A percentile compares a stretch with the other conserved stretches of the same genome.
phyloP scores from a whole-genome alignment of 768 basidiomycete species.

The Termitomyces sp. region DNA sequence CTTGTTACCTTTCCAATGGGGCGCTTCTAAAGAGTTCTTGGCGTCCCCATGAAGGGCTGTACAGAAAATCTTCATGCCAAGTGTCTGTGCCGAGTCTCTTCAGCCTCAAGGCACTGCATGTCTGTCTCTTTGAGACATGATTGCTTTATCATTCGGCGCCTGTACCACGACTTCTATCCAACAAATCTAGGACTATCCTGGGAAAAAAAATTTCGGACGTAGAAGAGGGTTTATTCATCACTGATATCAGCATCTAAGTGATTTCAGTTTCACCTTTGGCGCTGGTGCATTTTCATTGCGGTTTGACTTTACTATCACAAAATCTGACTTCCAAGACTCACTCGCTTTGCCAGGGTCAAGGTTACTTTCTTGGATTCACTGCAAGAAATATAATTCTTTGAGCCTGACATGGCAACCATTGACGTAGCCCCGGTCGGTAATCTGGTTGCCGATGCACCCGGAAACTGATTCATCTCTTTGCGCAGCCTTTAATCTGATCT shows the following conservation, averaged over 20 bases:
- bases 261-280: background rate
- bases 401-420: background rate
- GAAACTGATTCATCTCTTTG: background rate
- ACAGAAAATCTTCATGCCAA: background rate
- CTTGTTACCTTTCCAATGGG: too few species aligned
- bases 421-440: background rate
- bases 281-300: background rate
- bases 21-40: background rate
- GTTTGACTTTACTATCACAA: background rate
- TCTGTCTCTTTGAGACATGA: background rate
- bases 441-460: background rate
- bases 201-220: background rate
- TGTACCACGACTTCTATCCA: background rate
- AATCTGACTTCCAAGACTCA: background rate
- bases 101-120: background rate
- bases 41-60: background rate
- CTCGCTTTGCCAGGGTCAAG: background rate
- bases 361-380: background rate
- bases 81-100: background rate
- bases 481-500: background rate
- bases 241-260: too few species aligned
- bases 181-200: too few species aligned
- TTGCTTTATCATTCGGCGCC: background rate
- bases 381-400: too few species aligned
- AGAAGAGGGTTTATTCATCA: background rate